Evolutionary conservation across 2,329 filamentous ascomycete species (phyloP), one percentile per base, ranked within the genome.

Genomic region (Stemphylium vesicarium): DNA sequence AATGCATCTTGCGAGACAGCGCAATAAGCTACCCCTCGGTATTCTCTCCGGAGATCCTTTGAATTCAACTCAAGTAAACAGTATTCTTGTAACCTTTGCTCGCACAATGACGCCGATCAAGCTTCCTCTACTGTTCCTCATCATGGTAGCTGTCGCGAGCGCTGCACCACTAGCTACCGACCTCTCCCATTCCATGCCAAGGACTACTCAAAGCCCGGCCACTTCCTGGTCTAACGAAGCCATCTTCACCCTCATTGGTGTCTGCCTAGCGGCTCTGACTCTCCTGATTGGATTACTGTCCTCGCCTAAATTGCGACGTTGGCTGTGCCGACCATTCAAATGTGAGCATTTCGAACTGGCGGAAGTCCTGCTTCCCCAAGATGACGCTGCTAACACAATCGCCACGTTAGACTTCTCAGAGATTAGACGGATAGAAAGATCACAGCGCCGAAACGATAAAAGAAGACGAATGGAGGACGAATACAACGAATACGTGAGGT

Each of bases 181-280:
- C 22, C 5, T 24, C 22, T 8, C 7, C 7, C 22, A 24, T 8
- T 8, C 4, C 7, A 24, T 8, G 5, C 22, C 22, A 8, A 24
- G 5, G 22, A 18, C 11, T 2, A 5, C n/a, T 22, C 16, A 15
- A n/a, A 31, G 13, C 9, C 1, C 29, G 2, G 26, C 13, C 10
- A 4, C 15, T 2, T 4, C 20, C 9, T 51, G 48, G 48, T 45
- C 50, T 11, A 65, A 15, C 2, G 41, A 46, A 20, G 49, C 33
- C 4, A 22, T 51, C 7, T 20, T 51, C 3, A 29, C 49, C 1
- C 2, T 51, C 0, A 1, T 26, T 1, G 40, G 40, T 4, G 16
- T 51, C 1, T 38, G 41, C 2, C 22, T 44, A n/a, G n/a, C 33
- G 0, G 18, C 38, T 1, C 1, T 26, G 2, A 24, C 20, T 1